Base-by-base conservation (phyloP, 2,329 filamentous ascomycete species). In the Aaosphaeria arxii region DNA sequence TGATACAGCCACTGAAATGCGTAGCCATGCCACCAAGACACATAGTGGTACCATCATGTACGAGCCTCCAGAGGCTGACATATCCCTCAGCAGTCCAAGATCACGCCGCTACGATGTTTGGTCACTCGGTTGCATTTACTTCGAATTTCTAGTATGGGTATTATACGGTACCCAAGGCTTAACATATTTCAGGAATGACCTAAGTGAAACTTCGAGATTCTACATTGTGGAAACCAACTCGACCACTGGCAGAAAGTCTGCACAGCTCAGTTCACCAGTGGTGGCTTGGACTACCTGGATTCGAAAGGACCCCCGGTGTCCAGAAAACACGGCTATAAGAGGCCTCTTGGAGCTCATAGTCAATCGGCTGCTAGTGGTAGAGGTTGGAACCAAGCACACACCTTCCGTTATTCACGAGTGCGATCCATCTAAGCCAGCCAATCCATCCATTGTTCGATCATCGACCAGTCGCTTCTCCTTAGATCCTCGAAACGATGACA, bases 51-150 rank as follows among this genome's bases (percentile, higher is more conserved):
- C 41, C 30, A 9, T 43, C 7, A 9, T 30, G 24, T 43, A 43
- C 41, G 41, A 43, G 9, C 9, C 41, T 11, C 41, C 41, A 30
- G 41, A 43, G 17, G 41, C 41, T 11, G 41, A 32, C 11, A 11
- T 43, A 17, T 7, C 30, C 7, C 41, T 29, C 2, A 7, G 17
- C 7, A 30, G 7, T 3, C 41, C 28, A 24, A 30, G 49, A 5
- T 61, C 56, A 6, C 58, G 59, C 0, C 46, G 54, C 0, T 61
- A 54, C 30, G 59, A 64, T 13, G 33, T 62, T 1, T 65, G 61
- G 61, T 51, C 58, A 0, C 56, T 65, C 53, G 62, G 62, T 5
- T 65, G 62, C 44, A 56, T 65, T n/a, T 53, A 43, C 5, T 43
- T 64, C 1, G 58, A 65, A 38, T 59, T 55, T 32, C 48, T 59